Percentiles rank a stretch among this genome's conserved stretches.
phyloP scores from a whole-genome alignment of 129 eudicot genomes.

The Scalesia atractyloides region DNA sequence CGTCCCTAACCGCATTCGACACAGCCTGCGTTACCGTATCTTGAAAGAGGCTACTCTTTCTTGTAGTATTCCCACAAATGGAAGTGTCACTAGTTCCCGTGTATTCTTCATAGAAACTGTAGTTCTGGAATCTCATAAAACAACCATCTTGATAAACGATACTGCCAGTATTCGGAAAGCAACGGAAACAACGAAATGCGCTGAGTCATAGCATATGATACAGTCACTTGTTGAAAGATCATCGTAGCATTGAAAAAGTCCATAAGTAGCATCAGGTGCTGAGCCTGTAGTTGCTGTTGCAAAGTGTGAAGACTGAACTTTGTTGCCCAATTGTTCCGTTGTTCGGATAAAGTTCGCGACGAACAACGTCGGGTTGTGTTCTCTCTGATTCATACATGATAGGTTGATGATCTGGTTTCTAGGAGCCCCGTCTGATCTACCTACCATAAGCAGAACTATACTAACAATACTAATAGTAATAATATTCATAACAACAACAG shows the following conservation, averaged over 20 bases:
- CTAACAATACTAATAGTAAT: too few species aligned
- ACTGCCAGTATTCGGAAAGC: constrained; percentile 65
- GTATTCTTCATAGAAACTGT: constrained; percentile 56
- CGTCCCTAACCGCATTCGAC: constrained; percentile 44
- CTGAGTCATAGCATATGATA: constrained; percentile 65
- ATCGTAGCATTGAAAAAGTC: constrained; percentile 73
- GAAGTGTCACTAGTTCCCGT: constrained; percentile 44
- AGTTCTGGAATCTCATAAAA: constrained; percentile 68
- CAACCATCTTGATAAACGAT: constrained; percentile 74
- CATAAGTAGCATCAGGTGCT: constrained; percentile 49
- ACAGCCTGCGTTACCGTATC: constrained; percentile 49
- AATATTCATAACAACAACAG: constrained; percentile 23
- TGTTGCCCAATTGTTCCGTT: constrained; percentile 50
- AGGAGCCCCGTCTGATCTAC: constrained; percentile 51
- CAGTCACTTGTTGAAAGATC: constrained; percentile 71
- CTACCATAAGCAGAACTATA: constrained; percentile 34
- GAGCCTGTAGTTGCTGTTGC: constrained; percentile 55
- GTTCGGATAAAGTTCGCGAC: constrained; percentile 52
- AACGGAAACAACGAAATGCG: constrained; percentile 65
- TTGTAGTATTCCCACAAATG: constrained; percentile 59
- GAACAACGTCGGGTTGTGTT: constrained; percentile 35
- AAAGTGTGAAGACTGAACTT: constrained; percentile 43
- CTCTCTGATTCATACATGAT: constrained; percentile 40
- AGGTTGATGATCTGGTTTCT: constrained; percentile 48
- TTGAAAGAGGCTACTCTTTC: constrained; percentile 38